Evolutionary conservation across 495 filamentous ascomycete species (phyloP), one percentile per base, ranked within the genome.

Genomic region (Staphylotrichum tortipilum): DNA sequence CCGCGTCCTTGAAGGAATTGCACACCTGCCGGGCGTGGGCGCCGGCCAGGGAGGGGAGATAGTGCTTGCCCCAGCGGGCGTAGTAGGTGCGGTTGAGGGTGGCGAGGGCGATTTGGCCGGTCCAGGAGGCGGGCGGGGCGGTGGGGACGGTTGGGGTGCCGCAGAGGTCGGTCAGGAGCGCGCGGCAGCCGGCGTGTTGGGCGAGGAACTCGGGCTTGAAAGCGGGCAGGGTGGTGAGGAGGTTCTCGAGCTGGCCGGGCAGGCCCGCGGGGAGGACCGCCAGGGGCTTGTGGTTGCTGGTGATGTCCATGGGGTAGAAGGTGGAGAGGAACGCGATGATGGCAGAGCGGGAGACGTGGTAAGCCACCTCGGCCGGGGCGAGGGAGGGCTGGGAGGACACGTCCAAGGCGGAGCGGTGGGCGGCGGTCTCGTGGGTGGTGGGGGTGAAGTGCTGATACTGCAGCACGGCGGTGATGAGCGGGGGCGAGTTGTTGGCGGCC

Each of bases 1-100:
- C 71, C 2, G 68, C 57, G 41, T 76, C 72, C 49, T 70, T 72
- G 65, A 74, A 74, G 7, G 63, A 61, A 49, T 73, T 74, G 47
- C 71, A 72, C 42, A 63, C 44, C 54, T 76, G 72, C n/a, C 63
- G 61, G 7, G 60, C 54, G 50, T 74, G 66, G 12, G 72, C 69
- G 29, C 62, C 60, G 19, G 62, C 61, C 6, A 74, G 58, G n/a
- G 61, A 66, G 12, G 69, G 62, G 24, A 74, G 68, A 59, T 69
- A 74, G 54, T 74, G 70, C 23, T 45, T 48, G n/a, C 71, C 71
- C 71, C 69, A 76, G 35, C 55, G 50, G 14, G 29, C 14, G 51
- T 64, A 73, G 49, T 62, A 66, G 1, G 49, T 37, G 3, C 31
- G 1, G 7, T 34, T 48, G 19, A 49, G 49, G 7, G 74, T 50